Evolutionary conservation across 164 flowering plant species (phyloP).

Genomic region (Magnolia changhungtana): DNA sequence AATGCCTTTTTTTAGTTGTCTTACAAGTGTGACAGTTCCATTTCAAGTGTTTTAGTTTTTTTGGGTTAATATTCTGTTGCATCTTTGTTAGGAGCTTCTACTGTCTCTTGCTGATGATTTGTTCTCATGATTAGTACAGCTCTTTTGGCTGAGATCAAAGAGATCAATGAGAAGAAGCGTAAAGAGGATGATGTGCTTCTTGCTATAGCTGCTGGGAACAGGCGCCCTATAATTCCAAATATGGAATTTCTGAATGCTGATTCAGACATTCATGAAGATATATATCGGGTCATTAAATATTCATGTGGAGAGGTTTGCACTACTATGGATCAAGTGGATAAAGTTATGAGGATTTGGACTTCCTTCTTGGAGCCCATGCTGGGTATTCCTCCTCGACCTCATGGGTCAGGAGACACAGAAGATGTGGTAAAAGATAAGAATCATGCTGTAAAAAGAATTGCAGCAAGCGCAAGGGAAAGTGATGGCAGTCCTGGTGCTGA

Average conservation of each 20-base stretch:
- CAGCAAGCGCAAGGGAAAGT: constrained; percentile 39
- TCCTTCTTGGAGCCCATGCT: constrained; percentile 79
- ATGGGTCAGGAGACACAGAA: constrained; percentile 72
- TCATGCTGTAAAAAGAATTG: constrained; percentile 32
- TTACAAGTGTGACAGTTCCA: background rate
- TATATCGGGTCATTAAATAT: constrained; percentile 73
- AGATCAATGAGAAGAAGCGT: constrained; percentile 71
- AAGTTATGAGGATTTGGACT: constrained; percentile 92
- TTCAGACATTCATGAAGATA: constrained; percentile 74
- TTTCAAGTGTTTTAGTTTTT: too few species aligned
- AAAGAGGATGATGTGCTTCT: constrained; percentile 77
- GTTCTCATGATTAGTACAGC: constrained; percentile 36
- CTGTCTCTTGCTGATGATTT: constrained; percentile 3
- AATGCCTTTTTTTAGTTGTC: too few species aligned
- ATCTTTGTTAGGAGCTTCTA: background rate
- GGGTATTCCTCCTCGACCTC: constrained; percentile 70
- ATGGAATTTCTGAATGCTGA: constrained; percentile 67
- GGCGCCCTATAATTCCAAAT: constrained; percentile 56
- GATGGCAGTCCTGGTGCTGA: constrained; percentile 50
- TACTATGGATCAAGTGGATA: constrained; percentile 70
- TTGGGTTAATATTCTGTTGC: background rate
- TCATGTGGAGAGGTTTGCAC: constrained; percentile 80
- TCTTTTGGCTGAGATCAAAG: constrained; percentile 80
- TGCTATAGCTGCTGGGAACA: constrained; percentile 74
- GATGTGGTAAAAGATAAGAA: constrained; percentile 55